Conservation (phyloP, 148 eudicot genomes). For the Vaccinium macrocarpon region DNA sequence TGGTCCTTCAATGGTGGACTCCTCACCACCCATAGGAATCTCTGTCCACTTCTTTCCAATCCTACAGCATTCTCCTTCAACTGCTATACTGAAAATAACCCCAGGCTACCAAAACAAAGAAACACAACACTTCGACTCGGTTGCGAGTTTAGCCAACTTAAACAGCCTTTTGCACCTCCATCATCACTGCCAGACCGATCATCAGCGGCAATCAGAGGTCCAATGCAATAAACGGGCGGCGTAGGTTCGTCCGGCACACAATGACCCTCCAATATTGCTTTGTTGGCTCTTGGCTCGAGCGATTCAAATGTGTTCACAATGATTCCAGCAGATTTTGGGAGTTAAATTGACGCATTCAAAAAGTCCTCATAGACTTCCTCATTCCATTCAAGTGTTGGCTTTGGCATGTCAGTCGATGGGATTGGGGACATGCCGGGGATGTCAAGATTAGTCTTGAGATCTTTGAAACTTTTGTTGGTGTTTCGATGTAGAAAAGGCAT, state of each 20-base stretch:
- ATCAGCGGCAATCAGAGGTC: constrained; percentile 35
- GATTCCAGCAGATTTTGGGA: constrained; percentile 35
- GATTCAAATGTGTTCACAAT: constrained; percentile 38
- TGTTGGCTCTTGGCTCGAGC: constrained; percentile 31
- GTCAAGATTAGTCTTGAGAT: constrained; percentile 20
- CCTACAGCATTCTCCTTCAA: constrained; percentile 49
- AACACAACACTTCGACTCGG: constrained; percentile 50
- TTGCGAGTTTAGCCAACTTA: constrained; percentile 48
- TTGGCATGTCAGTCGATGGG: constrained; percentile 35
- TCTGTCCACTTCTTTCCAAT: constrained; percentile 45
- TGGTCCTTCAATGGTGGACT: constrained; percentile 33
- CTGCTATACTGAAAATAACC: constrained; percentile 39
- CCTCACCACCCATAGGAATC: constrained; percentile 62
- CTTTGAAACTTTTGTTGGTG: constrained; percentile 34
- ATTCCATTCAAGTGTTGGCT: constrained; percentile 30
- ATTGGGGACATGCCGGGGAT: constrained; percentile 51
- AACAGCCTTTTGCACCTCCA: constrained; percentile 34
- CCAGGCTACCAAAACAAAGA: constrained; percentile 55
- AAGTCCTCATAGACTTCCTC: constrained; percentile 17
- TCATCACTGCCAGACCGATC: neutral
- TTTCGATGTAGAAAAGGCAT: constrained; percentile 28
- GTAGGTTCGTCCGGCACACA: constrained; percentile 27
- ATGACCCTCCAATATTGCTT: constrained; percentile 27
- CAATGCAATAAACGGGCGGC: constrained; percentile 47
- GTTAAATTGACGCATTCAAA: constrained; percentile 1